Evolutionary conservation across 2,329 filamentous ascomycete genomes (phyloP).

Genomic region (Phialophora verrucosa): DNA sequence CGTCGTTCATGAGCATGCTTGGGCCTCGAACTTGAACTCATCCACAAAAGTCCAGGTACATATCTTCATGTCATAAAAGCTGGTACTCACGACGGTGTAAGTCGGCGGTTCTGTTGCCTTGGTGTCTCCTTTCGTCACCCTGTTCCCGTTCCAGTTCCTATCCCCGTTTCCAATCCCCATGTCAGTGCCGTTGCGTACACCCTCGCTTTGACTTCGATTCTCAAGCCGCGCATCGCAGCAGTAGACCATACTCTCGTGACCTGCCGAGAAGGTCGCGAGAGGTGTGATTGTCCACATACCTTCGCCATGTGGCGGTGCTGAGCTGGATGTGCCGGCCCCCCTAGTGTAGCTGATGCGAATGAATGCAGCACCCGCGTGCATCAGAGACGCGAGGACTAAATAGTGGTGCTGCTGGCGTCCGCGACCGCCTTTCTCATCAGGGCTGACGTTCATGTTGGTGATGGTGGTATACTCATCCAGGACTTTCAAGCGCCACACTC

Average conservation of each 20-base stretch:
- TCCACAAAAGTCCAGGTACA: constrained; percentile 53
- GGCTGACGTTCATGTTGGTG: neutral
- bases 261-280: constrained; percentile 74
- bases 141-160: neutral
- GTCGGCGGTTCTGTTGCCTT: constrained; percentile 10
- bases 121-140: neutral
- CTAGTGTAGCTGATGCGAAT: constrained; percentile 49
- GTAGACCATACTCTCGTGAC: constrained; percentile 94
- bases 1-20: neutral
- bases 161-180: neutral
- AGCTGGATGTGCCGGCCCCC: neutral
- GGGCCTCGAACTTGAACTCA: constrained; percentile 31
- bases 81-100: constrained; percentile 52
- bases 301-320: neutral
- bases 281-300: constrained; percentile 61
- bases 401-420: constrained; percentile 41
- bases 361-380: constrained; percentile 85
- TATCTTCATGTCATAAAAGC: constrained; percentile 60
- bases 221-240: constrained; percentile 62
- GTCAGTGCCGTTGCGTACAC: neutral
- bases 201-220: constrained; percentile 29
- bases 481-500: constrained; percentile 84
- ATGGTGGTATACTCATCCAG: constrained; percentile 36
- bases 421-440: neutral
- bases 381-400: constrained; percentile 81